Conservation (phyloP, 2,329 filamentous ascomycete genomes). For the Neofusicoccum cordaticola region DNA sequence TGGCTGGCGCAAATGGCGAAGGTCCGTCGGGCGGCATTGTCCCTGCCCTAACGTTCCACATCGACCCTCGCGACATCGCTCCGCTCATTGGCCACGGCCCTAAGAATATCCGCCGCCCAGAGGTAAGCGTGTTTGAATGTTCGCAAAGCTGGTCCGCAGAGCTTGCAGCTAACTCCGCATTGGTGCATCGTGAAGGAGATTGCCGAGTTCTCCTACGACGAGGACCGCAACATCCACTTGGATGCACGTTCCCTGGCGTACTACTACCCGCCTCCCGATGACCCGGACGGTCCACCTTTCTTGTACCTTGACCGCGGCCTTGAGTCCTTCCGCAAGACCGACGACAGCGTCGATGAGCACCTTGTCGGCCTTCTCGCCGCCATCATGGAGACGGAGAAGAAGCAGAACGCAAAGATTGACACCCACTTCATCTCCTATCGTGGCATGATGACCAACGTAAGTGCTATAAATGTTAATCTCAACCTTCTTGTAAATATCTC, state of each 20-base stretch:
- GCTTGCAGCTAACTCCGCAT: too few relatives aligned
- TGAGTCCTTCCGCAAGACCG: conserved; percentile 75
- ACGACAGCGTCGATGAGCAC: conserved; percentile 82
- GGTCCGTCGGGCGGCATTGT: too few relatives aligned
- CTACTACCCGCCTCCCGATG: conserved; percentile 66
- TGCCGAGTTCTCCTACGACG: conserved; percentile 88
- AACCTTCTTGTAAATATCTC: background rate
- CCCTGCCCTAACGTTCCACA: too few relatives aligned
- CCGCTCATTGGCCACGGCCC: too few relatives aligned
- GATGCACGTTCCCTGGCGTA: conserved; percentile 80
- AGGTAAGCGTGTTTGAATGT: background rate
- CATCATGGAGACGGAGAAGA: conserved; percentile 69
- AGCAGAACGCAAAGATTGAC: conserved; percentile 64
- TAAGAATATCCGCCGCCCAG: too few relatives aligned
- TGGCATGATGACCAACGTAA: conserved; percentile 97
- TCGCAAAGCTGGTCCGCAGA: too few relatives aligned
- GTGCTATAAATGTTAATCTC: conserved; percentile 15
- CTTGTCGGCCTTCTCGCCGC: conserved; percentile 78
- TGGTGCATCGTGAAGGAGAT: conserved; percentile 57
- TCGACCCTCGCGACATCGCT: too few relatives aligned
- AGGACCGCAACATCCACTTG: conserved; percentile 71
- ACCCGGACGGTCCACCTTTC: conserved; percentile 68
- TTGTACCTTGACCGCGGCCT: conserved; percentile 77
- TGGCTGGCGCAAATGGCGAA: background rate
- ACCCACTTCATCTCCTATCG: conserved; percentile 88